Base-by-base conservation (phyloP, 257 asterid genomes). In the Pogostemon cablin region DNA sequence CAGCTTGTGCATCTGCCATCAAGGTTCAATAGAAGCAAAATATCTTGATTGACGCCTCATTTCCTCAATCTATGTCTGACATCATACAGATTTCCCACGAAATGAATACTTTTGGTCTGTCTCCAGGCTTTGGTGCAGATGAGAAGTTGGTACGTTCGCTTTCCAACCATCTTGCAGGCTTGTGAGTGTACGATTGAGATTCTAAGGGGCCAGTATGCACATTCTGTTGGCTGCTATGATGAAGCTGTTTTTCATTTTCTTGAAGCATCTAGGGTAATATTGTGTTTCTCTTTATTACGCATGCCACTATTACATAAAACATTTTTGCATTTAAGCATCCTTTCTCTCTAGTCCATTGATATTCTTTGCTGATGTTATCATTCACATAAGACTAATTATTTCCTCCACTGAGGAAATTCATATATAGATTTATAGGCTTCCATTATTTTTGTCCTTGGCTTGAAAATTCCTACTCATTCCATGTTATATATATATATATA, bases 181-280 rank as follows among this genome's bases (percentile, higher is more conserved):
- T 90, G 91, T 82, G 95, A 93, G 85, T 82, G 96, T 80, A 86
- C 72, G 40, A 77, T 93, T 73, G 97, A 88, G 87, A 89, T 91
- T 87, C 92, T 91, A 43, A 84, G 97, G 84, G 98, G 99, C 53
- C 99, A 93, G 67, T 93, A 93, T 85, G 92, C 97, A 66, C 99
- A 93, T 80, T 81, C 96, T 8, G 85, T 89, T 63, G 95, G 96
- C 71, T 91, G 89, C 80, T 93, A 91, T 70, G 76, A 41, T 61
- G 99, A 93, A 69, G 99, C 99, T 59, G 78, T 80, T 66, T 93
- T 82, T 75, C 99, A 93, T 86, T 93, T 93, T 80, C 78, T 93
- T 71, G 96, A 88, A 84, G 96, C 96, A 79, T 84, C 96, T 41
- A 86, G 82, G 91, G 97, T 89, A 80, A 64, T 62, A 58, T 60